phyloP scores from a whole-genome alignment of 169 alveolate species.

The Eimeria falciformis region DNA sequence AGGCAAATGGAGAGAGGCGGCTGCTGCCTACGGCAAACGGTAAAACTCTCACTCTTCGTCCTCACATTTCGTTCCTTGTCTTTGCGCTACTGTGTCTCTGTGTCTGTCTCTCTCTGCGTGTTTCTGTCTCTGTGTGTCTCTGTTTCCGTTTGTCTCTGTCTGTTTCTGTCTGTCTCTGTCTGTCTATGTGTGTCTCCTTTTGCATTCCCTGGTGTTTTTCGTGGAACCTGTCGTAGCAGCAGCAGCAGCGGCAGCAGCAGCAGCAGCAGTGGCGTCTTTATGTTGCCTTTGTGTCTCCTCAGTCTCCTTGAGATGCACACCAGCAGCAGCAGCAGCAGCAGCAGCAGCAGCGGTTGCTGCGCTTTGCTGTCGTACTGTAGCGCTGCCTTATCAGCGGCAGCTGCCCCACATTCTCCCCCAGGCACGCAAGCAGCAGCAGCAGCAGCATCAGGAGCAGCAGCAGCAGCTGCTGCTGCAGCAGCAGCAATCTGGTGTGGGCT shows the following conservation, averaged over 20 bases:
- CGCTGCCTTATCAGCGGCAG: not conserved
- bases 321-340: slow-evolving; percentile 42
- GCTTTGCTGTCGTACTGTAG: slow-evolving; percentile 37
- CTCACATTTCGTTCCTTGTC: too few relatives aligned
- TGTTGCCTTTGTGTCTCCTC: slow-evolving; percentile 26
- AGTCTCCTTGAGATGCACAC: slow-evolving; percentile 52
- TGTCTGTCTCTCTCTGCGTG: too few relatives aligned
- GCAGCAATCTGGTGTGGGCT: slow-evolving; percentile 66
- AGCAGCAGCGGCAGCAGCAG: too few relatives aligned
- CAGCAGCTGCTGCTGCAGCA: not conserved
- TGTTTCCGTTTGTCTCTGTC: not conserved
- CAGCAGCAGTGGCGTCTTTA: not conserved
- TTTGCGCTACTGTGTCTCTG: too few relatives aligned
- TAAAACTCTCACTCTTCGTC: too few relatives aligned
- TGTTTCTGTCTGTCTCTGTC: not conserved
- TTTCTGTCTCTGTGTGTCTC: too few relatives aligned
- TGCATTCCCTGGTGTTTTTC: not conserved
- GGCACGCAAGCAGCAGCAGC: slow-evolving; percentile 34
- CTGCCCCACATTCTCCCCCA: not conserved
- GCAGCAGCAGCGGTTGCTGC: slow-evolving; percentile 51
- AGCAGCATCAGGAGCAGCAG: slow-evolving; percentile 7
- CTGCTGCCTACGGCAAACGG: slow-evolving; percentile 41
- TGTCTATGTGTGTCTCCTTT: not conserved
- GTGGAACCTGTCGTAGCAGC: too few relatives aligned
- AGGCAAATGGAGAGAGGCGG: slow-evolving; percentile 28